Evolutionary conservation across 805 yeast genomes (phyloP), one percentile per base, ranked within the genome.

Genomic region (Maudiozyma turicensis): DNA sequence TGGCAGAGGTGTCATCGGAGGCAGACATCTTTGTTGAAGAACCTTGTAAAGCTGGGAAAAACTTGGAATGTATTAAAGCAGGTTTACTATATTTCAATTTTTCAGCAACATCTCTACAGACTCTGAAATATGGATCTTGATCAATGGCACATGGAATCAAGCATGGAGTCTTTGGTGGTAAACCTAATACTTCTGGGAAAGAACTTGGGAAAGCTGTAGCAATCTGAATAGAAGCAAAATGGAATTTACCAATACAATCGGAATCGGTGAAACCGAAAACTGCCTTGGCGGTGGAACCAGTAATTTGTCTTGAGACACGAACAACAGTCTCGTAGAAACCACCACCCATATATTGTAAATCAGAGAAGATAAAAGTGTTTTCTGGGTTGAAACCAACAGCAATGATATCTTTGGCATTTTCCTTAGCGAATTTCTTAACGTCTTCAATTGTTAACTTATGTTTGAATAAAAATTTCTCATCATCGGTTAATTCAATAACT

Each of bases 91-190:
- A 95, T 68, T 84, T 85, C 66, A 93, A 77, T 69, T 91, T 93
- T 61, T 82, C 89, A 9, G 99, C 97, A 56, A 93, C 99, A 66
- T 93, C 99, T 71, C 99, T 79, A 69, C 96, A 87, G 26, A 93
- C 95, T 70, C 99, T 79, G 74, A 93, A 93, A 69, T 93, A 93
- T 32, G 99, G 98, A 68, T 93, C 99, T 74, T 91, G 99, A 67
- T 93, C 99, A 65, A 93, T 93, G 44, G 99, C 99, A 76, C 99
- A 93, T 39, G 99, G 99, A 67, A 93, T 93, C 67, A 93, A 74
- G 69, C 96, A 88, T 53, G 96, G 98, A 0, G 97, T 88, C 72
- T 90, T 93, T 45, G 82, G 73, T 43, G 95, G 87, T 60, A 83
- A 70, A 6, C 87, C 96, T 58, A 93, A 77, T 28, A 93, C 85